Conservation (phyloP, 2,329 filamentous ascomycete species). For the Diaporthe velutina region DNA sequence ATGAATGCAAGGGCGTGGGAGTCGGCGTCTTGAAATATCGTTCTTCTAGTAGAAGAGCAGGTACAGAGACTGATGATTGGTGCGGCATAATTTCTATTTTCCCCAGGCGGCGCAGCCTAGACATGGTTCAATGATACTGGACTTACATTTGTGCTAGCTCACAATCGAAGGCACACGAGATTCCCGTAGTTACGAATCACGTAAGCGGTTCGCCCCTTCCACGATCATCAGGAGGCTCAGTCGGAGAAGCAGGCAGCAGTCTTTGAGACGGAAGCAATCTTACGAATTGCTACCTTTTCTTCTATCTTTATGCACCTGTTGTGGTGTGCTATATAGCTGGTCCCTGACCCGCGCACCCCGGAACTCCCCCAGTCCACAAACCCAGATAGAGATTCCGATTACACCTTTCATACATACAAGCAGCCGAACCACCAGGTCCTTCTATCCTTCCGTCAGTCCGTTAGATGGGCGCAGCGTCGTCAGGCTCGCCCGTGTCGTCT, state of each 20-base stretch:
- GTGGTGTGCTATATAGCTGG: background rate
- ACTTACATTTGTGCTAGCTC: background rate
- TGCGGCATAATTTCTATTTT: background rate
- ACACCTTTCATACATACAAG: conserved; percentile 24
- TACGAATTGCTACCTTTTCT: background rate
- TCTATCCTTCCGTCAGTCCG: background rate
- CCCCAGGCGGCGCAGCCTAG: background rate
- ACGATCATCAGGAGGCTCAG: background rate
- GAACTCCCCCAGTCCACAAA: background rate
- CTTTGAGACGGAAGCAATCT: background rate
- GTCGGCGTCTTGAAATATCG: background rate
- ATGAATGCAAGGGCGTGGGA: background rate
- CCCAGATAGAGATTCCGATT: conserved; percentile 12
- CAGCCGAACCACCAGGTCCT: background rate
- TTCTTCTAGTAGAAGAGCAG: background rate
- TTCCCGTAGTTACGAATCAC: background rate
- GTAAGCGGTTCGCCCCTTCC: background rate
- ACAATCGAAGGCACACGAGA: background rate
- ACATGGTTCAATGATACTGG: background rate
- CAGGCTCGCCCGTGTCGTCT: conserved; percentile 38
- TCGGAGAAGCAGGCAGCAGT: background rate
- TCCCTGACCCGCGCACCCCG: background rate
- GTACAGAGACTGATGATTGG: background rate
- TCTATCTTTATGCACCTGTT: background rate
- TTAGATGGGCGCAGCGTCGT: conserved; percentile 33